Conservation (phyloP, 129 eudicot species). For the Chrysanthemum seticuspe region DNA sequence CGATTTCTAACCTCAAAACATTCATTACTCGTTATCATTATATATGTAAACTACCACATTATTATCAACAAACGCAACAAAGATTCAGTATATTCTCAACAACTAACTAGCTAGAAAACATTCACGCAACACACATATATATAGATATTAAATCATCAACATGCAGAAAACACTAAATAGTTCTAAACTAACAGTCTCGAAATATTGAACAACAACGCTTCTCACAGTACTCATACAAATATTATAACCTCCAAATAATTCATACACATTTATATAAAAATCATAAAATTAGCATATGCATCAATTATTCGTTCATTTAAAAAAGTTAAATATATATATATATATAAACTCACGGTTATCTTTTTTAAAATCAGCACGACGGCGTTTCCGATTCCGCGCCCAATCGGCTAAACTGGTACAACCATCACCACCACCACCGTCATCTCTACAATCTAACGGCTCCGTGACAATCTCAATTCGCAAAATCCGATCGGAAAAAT, state of each 20-base stretch:
- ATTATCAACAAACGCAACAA: no score
- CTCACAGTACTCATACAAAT: no score
- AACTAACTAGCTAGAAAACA: no score
- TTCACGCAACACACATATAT: no score
- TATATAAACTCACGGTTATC: conserved; percentile 37
- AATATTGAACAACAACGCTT: no score
- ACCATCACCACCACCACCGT: conserved; percentile 20
- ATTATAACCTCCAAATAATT: not conserved
- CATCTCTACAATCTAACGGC: conserved; percentile 22
- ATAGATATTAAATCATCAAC: no score
- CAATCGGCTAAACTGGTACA: conserved; percentile 41
- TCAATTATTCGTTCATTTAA: not conserved
- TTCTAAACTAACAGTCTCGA: no score
- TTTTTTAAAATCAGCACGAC: conserved; percentile 50
- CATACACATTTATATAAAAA: not conserved
- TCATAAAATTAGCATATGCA: not conserved
- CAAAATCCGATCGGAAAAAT: conserved; percentile 74
- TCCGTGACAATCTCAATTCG: conserved; percentile 62
- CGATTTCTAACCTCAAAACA: no score
- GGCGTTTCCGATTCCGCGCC: conserved; percentile 66
- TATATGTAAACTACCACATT: no score
- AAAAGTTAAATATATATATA: not conserved
- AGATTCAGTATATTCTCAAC: no score
- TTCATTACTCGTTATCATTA: no score
- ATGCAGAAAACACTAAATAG: no score